Percentiles rank a stretch among this genome's conserved stretches.
phyloP scores from a whole-genome alignment of 1,284 basidiomycete genomes.

The Amylostereum chailletii region DNA sequence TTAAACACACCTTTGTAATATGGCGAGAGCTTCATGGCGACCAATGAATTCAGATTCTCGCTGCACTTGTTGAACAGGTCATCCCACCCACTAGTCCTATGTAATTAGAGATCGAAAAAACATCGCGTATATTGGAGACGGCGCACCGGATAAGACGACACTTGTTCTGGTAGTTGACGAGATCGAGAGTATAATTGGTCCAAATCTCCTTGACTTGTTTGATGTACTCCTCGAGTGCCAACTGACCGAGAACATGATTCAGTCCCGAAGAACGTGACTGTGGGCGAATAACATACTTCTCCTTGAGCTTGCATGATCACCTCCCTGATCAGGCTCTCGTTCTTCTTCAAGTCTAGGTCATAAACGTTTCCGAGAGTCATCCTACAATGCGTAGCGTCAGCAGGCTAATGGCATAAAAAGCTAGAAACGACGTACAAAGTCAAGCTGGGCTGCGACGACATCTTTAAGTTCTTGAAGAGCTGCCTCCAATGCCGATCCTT shows the following conservation, averaged over 20 bases:
- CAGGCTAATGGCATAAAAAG: slow-evolving; percentile 1
- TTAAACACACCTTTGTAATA: slow-evolving; percentile 78
- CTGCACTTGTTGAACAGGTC: slow-evolving; percentile 95
- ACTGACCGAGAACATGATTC: slow-evolving; percentile 31
- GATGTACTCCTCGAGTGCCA: slow-evolving; percentile 91
- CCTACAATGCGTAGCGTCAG: slow-evolving; percentile 28
- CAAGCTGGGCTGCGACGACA: slow-evolving; percentile 57
- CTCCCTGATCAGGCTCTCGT: slow-evolving; percentile 87
- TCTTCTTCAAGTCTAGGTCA: slow-evolving; percentile 92
- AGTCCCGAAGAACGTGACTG: too few relatives aligned
- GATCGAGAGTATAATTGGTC: slow-evolving; percentile 92
- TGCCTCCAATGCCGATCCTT: slow-evolving; percentile 99
- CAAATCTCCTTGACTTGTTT: slow-evolving; percentile 95
- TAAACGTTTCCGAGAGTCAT: slow-evolving; percentile 98
- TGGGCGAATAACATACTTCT: slow-evolving; percentile 47
- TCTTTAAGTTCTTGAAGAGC: slow-evolving; percentile 84
- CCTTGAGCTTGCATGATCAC: slow-evolving; percentile 97
- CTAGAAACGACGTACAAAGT: slow-evolving; percentile 45
- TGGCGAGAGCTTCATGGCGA: slow-evolving; percentile 95
- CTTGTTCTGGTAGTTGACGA: slow-evolving; percentile 99
- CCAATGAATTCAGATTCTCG: slow-evolving; percentile 92
- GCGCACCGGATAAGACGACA: slow-evolving; percentile 85
- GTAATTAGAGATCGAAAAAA: not conserved
- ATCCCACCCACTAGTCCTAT: slow-evolving; percentile 78
- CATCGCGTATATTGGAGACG: not conserved